phyloP scores from a whole-genome alignment of 2,329 filamentous ascomycete species.

The Colletotrichum lentis region DNA sequence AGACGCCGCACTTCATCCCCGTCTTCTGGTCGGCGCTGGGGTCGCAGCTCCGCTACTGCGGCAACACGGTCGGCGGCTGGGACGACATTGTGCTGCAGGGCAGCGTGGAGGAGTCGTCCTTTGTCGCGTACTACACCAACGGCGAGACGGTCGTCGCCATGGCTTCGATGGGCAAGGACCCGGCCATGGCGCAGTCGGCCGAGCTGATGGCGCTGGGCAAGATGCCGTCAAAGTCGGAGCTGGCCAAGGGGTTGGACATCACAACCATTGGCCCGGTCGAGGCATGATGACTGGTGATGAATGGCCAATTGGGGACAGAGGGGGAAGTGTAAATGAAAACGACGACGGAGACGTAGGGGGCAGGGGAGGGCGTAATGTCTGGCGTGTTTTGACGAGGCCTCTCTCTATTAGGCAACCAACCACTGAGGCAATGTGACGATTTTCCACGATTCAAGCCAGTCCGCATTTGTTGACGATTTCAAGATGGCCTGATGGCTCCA shows the following conservation, averaged over 20 bases:
- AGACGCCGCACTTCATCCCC: conserved; percentile 80
- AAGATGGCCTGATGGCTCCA: no score
- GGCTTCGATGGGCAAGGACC: conserved; percentile 89
- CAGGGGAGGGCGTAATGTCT: not conserved
- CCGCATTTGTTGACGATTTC: not conserved
- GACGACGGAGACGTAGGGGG: not conserved
- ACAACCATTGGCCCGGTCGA: conserved; percentile 53
- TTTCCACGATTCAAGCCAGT: not conserved
- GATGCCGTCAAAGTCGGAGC: conserved; percentile 83
- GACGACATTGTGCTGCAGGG: conserved; percentile 87
- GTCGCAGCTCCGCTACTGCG: conserved; percentile 90
- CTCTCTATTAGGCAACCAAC: not conserved
- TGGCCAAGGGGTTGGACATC: conserved; percentile 69
- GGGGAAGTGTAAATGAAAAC: not conserved
- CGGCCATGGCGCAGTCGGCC: conserved; percentile 80
- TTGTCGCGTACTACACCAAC: conserved; percentile 87
- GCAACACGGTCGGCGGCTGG: conserved; percentile 81
- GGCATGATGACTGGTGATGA: conserved; percentile 23
- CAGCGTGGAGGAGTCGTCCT: conserved; percentile 78
- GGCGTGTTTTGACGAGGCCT: not conserved
- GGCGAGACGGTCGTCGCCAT: conserved; percentile 89
- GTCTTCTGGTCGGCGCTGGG: conserved; percentile 97
- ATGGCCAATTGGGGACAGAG: not conserved
- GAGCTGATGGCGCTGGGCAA: conserved; percentile 84
- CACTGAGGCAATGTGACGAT: not conserved